Percentiles rank a stretch among this genome's conserved stretches.
Conservation (phyloP, 768 basidiomycete species). For the Xanthoconium stramineum region DNA sequence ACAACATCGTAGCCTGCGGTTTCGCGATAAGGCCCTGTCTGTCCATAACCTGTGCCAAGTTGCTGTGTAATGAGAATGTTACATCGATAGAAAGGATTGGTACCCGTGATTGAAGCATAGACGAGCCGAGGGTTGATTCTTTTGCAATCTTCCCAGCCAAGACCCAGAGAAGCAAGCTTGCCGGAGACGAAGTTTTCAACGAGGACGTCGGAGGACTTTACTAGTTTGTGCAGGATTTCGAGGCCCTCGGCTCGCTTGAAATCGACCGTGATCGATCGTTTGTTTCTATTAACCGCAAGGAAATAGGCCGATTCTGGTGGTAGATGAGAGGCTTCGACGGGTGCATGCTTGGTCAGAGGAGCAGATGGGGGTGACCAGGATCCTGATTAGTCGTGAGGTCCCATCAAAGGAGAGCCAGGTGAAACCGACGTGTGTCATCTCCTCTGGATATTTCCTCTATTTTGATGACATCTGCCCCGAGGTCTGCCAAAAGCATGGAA, state of each 20-base stretch:
- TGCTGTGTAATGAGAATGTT: not conserved
- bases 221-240: constrained; percentile 67
- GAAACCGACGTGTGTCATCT: constrained; percentile 75
- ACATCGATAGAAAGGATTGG: constrained; percentile 9
- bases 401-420: constrained; percentile 10
- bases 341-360: constrained; percentile 44
- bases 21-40: constrained; percentile 83
- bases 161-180: constrained; percentile 79
- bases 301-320: constrained; percentile 95
- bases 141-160: constrained; percentile 81
- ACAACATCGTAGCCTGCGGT: constrained; percentile 88
- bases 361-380: constrained; percentile 66
- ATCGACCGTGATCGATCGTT: constrained; percentile 85
- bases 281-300: constrained; percentile 83
- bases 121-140: constrained; percentile 77
- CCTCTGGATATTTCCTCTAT: constrained; percentile 78
- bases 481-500: constrained; percentile 91
- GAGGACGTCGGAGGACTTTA: constrained; percentile 74
- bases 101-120: constrained; percentile 88
- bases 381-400: constrained; percentile 37
- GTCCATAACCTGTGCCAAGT: constrained; percentile 60
- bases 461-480: constrained; percentile 93
- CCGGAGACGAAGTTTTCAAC: constrained; percentile 89
- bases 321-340: constrained; percentile 55
- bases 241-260: constrained; percentile 79